Base-by-base conservation (phyloP, 2,329 filamentous ascomycete genomes). In the Hypocreales sp. region DNA sequence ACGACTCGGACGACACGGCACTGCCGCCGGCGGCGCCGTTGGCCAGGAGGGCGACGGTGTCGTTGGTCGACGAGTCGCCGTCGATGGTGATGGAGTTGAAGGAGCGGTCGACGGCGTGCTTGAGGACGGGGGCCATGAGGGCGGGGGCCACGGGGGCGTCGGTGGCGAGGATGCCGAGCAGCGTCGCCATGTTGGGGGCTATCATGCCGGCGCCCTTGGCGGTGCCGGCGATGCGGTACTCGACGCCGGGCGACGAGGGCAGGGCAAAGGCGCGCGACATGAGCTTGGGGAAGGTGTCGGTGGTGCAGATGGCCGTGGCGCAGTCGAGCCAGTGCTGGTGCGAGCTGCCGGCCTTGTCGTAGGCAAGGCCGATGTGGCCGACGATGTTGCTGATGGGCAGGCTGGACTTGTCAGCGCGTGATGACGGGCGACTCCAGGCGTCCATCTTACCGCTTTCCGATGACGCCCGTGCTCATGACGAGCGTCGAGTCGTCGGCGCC, bases 161-260 rank as follows among this genome's bases (percentile, higher is more conserved):
- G 10, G 90, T 98, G 44, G 82, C 84, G 44, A 95, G 68, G 34
- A 95, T 79, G 29, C 82, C 84, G 20, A 98, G 72, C 19, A 95
- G 69, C 1, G 90, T 98, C 17, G 84, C 90, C 86, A 98, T 93
- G 61, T 98, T 95, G 25, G 90, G 90, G 48, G 94, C 86, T 51
- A 98, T 93, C 90, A 98, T 98, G 46, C 90, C 90, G 5, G 90
- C 90, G 31, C 90, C 90, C 60, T 98, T 98, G 45, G 87, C 92
- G 72, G 92, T 92, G 41, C 90, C 90, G 9, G 82, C 84, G 26
- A 98, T 78, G 41, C 70, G 67, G 58, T 93, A 98, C 49, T 78
- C 74, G 26, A 72, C 61, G 12, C 64, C 64, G 1, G 80, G 72
- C 4, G 80, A 79, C 2, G 80, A 86, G 4, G 90, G 86, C 18